phyloP scores from a whole-genome alignment of 805 yeast genomes.

The Monosporozyma yasuniensis region DNA sequence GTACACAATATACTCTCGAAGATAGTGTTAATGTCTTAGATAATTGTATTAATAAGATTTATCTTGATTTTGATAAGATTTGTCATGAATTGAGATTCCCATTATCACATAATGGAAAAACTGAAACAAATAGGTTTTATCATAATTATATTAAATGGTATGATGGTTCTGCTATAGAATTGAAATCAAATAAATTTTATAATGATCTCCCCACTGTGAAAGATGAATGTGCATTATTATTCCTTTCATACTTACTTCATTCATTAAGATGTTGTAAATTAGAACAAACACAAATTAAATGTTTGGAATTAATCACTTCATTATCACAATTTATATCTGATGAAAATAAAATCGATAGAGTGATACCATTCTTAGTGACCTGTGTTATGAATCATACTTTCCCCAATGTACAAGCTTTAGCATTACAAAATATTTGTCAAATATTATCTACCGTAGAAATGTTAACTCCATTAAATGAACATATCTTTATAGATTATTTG shows the following conservation, averaged over 20 bases:
- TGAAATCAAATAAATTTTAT: background rate
- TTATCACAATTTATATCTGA: constrained; percentile 71
- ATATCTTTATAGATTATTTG: constrained; percentile 73
- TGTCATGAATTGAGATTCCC: constrained; percentile 19
- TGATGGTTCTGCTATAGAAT: background rate
- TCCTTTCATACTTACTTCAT: constrained; percentile 22
- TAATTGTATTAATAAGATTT: constrained; percentile 43
- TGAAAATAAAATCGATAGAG: constrained; percentile 76
- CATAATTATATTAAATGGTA: background rate
- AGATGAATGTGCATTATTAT: constrained; percentile 23
- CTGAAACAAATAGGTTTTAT: background rate
- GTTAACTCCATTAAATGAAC: constrained; percentile 65
- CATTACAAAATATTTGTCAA: constrained; percentile 59
- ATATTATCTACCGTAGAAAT: constrained; percentile 53
- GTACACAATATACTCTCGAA: constrained; percentile 11
- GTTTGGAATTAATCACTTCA: constrained; percentile 67
- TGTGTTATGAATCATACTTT: constrained; percentile 57
- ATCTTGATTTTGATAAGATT: constrained; percentile 45
- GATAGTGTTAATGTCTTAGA: constrained; percentile 15
- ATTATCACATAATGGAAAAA: background rate
- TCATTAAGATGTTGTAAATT: constrained; percentile 18
- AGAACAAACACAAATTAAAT: constrained; percentile 32
- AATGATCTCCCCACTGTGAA: constrained; percentile 7
- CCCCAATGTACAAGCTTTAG: constrained; percentile 55
- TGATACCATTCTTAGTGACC: constrained; percentile 70